A percentile compares a stretch with the other conserved stretches of the same genome.
Conservation (phyloP, 2,329 filamentous ascomycete species). For the Colletotrichum coccodes region DNA sequence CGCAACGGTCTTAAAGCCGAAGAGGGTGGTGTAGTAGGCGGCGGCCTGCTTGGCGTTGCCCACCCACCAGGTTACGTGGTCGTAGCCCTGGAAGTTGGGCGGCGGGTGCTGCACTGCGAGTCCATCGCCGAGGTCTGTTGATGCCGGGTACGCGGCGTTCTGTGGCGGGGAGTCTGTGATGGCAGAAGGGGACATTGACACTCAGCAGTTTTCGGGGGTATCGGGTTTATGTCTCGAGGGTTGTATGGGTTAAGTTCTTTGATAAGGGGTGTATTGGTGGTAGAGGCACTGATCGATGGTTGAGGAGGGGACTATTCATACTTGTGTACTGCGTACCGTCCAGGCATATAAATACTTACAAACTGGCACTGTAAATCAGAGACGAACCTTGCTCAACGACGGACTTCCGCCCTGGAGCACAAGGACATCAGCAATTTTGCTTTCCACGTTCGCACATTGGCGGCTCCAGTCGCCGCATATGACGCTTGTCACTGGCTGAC, state of each 20-base stretch:
- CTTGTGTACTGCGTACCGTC: not conserved
- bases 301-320: not conserved
- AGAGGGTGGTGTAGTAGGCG: slow-evolving; percentile 85
- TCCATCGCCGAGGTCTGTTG: slow-evolving; percentile 54
- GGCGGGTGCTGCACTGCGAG: slow-evolving; percentile 62
- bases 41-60: slow-evolving; percentile 97
- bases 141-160: slow-evolving; percentile 53
- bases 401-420: slow-evolving; percentile 15
- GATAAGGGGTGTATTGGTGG: not conserved
- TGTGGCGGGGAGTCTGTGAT: slow-evolving; percentile 60
- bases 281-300: not conserved
- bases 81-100: slow-evolving; percentile 81
- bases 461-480: slow-evolving; percentile 6
- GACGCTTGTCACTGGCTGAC: slow-evolving; percentile 15
- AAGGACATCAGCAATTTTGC: not conserved
- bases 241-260: not conserved
- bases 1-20: slow-evolving; percentile 86
- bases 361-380: not conserved
- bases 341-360: slow-evolving; percentile 2
- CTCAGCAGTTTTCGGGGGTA: slow-evolving; percentile 32
- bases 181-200: slow-evolving; percentile 68
- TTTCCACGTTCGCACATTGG: slow-evolving; percentile 8
- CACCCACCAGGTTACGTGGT: slow-evolving; percentile 96
- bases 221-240: not conserved
- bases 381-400: slow-evolving; percentile 14